Percentiles rank a stretch among this genome's conserved stretches.
These are phyloP conservation scores for Phlebiopsis gigantea DNA, from an alignment of 768 basidiomycete species.

Conservation along the genomic window DNA sequence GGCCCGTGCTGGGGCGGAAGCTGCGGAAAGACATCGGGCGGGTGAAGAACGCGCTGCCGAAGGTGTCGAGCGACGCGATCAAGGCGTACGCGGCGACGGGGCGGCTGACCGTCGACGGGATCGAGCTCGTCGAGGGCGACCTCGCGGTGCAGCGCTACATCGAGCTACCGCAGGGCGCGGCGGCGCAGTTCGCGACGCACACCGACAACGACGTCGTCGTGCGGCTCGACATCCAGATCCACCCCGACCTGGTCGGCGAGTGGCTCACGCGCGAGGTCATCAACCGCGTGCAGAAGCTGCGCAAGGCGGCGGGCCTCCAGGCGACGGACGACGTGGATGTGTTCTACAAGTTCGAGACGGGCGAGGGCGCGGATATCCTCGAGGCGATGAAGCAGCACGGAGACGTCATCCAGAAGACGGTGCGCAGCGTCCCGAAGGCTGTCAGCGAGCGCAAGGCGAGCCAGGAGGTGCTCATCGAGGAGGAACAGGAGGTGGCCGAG, in stretches of 20 bases:
- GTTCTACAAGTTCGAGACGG: constrained; percentile 77
- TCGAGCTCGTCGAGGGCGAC: constrained; percentile 87
- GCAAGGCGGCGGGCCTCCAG: constrained; percentile 94
- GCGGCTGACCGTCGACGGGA: constrained; percentile 81
- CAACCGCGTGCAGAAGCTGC: constrained; percentile 89
- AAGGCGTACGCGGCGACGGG: constrained; percentile 72
- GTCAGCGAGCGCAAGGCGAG: constrained; percentile 46
- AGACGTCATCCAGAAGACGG: constrained; percentile 67
- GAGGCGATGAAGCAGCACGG: constrained; percentile 60
- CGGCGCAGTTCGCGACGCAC: constrained; percentile 65
- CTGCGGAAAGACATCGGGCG: constrained; percentile 86
- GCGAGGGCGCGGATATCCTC: constrained; percentile 56
- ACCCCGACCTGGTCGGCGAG: constrained; percentile 82
- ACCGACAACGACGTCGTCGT: constrained; percentile 95
- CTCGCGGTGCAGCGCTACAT: constrained; percentile 88
- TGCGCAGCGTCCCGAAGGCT: constrained; percentile 66
- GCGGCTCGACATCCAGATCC: constrained; percentile 83
- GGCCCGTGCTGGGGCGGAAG: constrained; percentile 90
- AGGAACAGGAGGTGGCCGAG: constrained; percentile 84
- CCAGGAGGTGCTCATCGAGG: constrained; percentile 60
- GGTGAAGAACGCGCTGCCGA: constrained; percentile 84
- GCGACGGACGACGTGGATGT: constrained; percentile 92
- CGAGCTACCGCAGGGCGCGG: constrained; percentile 58
- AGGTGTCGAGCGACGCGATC: constrained; percentile 75
- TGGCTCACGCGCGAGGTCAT: constrained; percentile 87